Base-by-base conservation (phyloP, 768 basidiomycete species). In the Hydnomerulius pinastri region DNA sequence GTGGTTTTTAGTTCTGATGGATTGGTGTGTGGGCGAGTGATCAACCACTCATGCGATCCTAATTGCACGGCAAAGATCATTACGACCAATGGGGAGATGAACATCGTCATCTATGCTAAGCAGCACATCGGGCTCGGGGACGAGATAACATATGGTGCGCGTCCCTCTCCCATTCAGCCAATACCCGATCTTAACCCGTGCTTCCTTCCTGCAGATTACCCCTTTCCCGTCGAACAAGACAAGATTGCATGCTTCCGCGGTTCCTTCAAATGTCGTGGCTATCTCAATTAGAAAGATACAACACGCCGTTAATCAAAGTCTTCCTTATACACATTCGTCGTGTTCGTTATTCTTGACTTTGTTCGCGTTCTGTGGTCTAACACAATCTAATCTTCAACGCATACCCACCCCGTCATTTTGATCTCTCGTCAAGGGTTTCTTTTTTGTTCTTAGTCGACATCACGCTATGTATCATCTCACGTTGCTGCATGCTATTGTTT, bases 91-190 rank as follows among this genome's bases (percentile, higher is more conserved):
- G 86, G 90, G 37, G 90, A 90, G 73, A 94, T 93, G 79, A 94
- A 97, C 81, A 99, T 99, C 61, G 97, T 99, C 65, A 99, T 99
- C 45, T 99, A 99, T 68, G 97, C 97, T 27, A 97, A 98, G 71
- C 84, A 91, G 60, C 90, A 90, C 59, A 94, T 99, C 61, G 89
- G 95, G 59, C 84, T 95, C 20, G 97, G 97, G 44, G 94, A 97
- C 63, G 97, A 99, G 73, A 96, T 98, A 64, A 97, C 95, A 45
- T 96, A 97, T 73, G 92, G 90, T 92, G 58, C 48, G 86, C n/a
- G n/a, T n/a, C n/a, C n/a, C n/a, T 73, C 18, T 7, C 17, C 3
- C 15, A 4, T 35, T 43, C 21, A 27, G 21, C 4, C 18, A 29
- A 37, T 12, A 17, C 27, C 30, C 45, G 3, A 38, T 32, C 25